Evolutionary conservation across 2,329 filamentous ascomycete genomes (phyloP).

Genomic region (Aspergillus sp.): DNA sequence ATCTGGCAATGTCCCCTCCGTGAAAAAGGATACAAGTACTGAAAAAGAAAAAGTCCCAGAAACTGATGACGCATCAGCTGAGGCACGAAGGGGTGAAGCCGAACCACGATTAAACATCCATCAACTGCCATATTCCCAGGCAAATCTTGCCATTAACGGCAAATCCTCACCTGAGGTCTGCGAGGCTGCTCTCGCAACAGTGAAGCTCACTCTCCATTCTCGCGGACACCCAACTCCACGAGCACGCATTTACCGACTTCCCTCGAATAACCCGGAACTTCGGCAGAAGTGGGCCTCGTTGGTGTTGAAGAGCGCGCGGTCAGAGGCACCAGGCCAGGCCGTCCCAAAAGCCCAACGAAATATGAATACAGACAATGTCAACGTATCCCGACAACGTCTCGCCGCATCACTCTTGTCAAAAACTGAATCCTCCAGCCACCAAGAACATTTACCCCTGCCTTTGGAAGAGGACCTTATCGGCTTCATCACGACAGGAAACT

Average conservation of each 20-base stretch:
- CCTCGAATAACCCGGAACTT: constrained; percentile 55
- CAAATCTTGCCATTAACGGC: constrained; percentile 23
- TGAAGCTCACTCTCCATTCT: constrained; percentile 65
- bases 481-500: constrained; percentile 85
- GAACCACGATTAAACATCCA: constrained; percentile 33
- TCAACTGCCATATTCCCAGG: constrained; percentile 42
- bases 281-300: constrained; percentile 71
- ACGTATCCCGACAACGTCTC: constrained; percentile 21
- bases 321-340: background rate
- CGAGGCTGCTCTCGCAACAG: constrained; percentile 52
- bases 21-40: background rate
- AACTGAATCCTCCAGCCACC: constrained; percentile 38
- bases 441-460: constrained; percentile 59
- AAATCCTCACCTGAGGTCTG: constrained; percentile 23
- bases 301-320: constrained; percentile 31
- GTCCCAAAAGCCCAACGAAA: background rate
- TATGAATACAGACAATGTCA: constrained; percentile 18
- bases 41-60: constrained; percentile 14
- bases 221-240: constrained; percentile 70
- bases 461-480: constrained; percentile 75
- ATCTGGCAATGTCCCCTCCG: constrained; percentile 16
- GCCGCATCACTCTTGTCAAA: constrained; percentile 35
- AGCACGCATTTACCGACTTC: constrained; percentile 84
- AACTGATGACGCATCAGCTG: constrained; percentile 3
- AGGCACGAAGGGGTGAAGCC: background rate